Base-by-base conservation (phyloP, 805 yeast genomes). In the Metschnikowia baotianmanensis region DNA sequence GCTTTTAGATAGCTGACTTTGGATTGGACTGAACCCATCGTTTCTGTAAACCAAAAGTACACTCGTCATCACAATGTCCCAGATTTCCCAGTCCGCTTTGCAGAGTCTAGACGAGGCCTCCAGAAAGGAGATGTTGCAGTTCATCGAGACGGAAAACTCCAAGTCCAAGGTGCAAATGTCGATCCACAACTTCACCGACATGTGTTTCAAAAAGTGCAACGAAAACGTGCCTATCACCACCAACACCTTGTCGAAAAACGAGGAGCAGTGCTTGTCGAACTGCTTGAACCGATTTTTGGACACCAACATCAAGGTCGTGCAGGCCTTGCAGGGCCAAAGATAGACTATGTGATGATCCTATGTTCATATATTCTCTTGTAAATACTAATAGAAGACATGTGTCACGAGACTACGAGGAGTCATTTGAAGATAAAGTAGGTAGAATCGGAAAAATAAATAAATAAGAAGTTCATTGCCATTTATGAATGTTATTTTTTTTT, bases 191-290 rank as follows among this genome's bases (percentile, higher is more conserved):
- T 88, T 87, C 76, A 89, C 96, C 20, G 90, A 88, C 58, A 73
- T 83, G 72, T 90, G 98, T 62, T 90, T 88, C 74, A 86, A 83
- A 61, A 85, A 86, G 65, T 90, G 98, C 63, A 76, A 88, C 38
- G 65, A 69, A 35, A 59, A 64, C 46, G 57, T 41, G 40, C 62
- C 71, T 13, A 67, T 77, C 36, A 65, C 69, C 35, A 63, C 69
- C 42, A 75, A 76, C 22, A 71, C 69, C 34, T 69, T 89, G 49
- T 71, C 72, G 47, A 38, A 65, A 2, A 61, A 62, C 40, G 97
- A 90, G 63, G 85, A 83, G 51, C 63, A 70, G 25, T 90, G 97
- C 61, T 67, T 90, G 58, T 66, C 72, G 44, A 84, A 84, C 68
- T 90, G 98, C 63, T 78, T 90, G 52, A 83, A 86, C 65, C 69